Evolutionary conservation across 2,329 filamentous ascomycete genomes (phyloP).

Genomic region (Fusarium sp.): DNA sequence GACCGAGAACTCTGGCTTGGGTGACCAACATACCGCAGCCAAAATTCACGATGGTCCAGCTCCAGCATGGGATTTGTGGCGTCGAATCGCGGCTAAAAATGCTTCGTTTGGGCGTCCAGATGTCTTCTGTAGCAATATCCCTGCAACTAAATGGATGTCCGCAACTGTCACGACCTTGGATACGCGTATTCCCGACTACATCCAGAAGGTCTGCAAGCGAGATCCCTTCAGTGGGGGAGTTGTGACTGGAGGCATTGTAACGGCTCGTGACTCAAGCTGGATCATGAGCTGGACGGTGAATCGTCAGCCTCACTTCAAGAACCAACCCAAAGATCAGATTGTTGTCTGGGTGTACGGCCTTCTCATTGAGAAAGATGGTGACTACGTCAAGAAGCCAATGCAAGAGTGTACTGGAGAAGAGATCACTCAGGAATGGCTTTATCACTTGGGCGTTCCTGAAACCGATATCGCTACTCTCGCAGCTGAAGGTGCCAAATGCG

Average conservation of each 20-base stretch:
- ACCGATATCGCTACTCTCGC: constrained; percentile 5
- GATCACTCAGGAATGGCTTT: constrained; percentile 11
- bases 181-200: constrained; percentile 4
- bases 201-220: constrained; percentile 13
- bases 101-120: constrained; percentile 3
- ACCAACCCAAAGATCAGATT: constrained; percentile 9
- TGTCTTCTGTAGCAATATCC: not conserved
- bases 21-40: constrained; percentile 6
- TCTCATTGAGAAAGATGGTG: constrained; percentile 1
- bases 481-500: not conserved
- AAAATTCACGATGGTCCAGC: constrained; percentile 7
- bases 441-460: constrained; percentile 11
- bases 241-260: constrained; percentile 6
- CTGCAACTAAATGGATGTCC: constrained; percentile 9
- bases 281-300: constrained; percentile 10
- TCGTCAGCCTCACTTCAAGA: constrained; percentile 14
- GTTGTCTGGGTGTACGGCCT: constrained; percentile 5
- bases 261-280: constrained; percentile 7
- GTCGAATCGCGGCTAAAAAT: constrained; percentile 7
- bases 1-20: constrained; percentile 8
- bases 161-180: constrained; percentile 12
- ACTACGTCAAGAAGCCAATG: constrained; percentile 10
- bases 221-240: constrained; percentile 6
- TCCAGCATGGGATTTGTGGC: constrained; percentile 15
- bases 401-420: constrained; percentile 10